Percentiles rank a stretch among this genome's conserved stretches.
Evolutionary conservation across 139 green algal genomes (phyloP).

Genomic region (Penium margaritaceum): DNA sequence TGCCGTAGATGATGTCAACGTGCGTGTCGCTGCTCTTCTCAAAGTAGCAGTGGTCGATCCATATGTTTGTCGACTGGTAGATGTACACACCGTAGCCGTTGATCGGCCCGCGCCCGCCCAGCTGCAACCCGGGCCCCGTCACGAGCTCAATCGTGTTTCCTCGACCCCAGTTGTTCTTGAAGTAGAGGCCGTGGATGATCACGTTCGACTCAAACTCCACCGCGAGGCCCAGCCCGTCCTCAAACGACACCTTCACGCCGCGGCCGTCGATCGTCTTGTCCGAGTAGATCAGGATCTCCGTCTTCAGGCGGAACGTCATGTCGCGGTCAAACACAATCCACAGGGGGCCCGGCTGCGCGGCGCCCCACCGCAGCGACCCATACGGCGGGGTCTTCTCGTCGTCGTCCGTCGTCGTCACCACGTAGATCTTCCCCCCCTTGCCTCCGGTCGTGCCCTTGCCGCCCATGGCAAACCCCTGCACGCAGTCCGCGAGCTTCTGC

Average conservation of each 20-base stretch:
- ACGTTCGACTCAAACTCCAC: neutral
- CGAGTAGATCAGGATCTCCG: neutral
- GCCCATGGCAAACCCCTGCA: neutral
- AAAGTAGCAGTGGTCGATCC: conserved; percentile 7
- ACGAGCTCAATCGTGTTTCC: neutral
- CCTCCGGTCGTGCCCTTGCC: neutral
- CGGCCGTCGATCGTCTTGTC: neutral
- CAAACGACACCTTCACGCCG: neutral
- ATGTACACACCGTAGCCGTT: conserved; percentile 1
- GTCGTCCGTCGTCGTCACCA: neutral
- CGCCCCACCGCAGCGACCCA: neutral
- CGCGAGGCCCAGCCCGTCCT: neutral
- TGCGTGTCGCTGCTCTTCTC: neutral
- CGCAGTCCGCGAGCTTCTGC: conserved; percentile 2
- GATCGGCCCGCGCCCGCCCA: neutral
- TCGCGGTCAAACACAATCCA: conserved; percentile 12
- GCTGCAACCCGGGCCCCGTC: neutral
- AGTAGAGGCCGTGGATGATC: neutral
- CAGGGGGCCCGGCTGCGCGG: neutral
- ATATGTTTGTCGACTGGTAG: neutral
- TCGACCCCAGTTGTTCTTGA: neutral
- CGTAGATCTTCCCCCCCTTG: neutral
- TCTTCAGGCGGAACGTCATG: neutral
- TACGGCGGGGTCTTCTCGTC: neutral
- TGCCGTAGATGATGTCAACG: neutral